Base-by-base conservation (phyloP, 306 rosid genomes). In the Trifolium repens region DNA sequence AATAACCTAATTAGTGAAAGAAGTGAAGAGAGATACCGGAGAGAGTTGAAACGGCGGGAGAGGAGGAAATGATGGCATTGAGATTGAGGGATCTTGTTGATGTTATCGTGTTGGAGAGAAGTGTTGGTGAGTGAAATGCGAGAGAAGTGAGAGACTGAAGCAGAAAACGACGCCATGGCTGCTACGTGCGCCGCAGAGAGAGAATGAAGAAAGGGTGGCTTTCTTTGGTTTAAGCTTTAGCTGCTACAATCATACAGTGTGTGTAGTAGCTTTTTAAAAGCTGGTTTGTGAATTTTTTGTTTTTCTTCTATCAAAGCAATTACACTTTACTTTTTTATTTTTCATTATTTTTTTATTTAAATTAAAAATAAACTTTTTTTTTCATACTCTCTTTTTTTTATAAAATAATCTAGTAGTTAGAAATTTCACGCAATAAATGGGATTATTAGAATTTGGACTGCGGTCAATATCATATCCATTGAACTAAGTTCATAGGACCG, bases 151-250 rank as follows among this genome's bases (percentile, higher is more conserved):
- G 87, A 78, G 34, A 80, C 75, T 65, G 24, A 53, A 12, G 83
- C 58, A 16, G 87, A 84, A 52, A 77, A 63, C 10, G 88, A 87
- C 73, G 77, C 82, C 91, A 87, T 87, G 55, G 59, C 32, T 32
- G 78, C 11, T 84, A 70, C 79, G 64, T 40, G 19, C 39, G 69
- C 27, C 14, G 65, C 5, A 72, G 58, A 71, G 7, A 49, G 58
- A 62, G 17, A 69, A 15, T 47, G 76, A 44, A 37, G 42, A 37
- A 34, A 46, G 13, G 37, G 40, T 46, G 17, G 14, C 1, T 69
- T 69, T 27, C 1, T 69, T 69, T 27, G 44, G 61, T 32, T 69
- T 16, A 14, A 60, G 66, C 66, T 32, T 4, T 32, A 32, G 35
- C 35, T 32, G 35, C 35, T 4, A 32, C 35, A 32, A 32, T 32